A percentile compares a stretch with the other conserved stretches of the same genome.
Evolutionary conservation across 352 stramenopile species (phyloP).

Genomic region (Pythium sp.): DNA sequence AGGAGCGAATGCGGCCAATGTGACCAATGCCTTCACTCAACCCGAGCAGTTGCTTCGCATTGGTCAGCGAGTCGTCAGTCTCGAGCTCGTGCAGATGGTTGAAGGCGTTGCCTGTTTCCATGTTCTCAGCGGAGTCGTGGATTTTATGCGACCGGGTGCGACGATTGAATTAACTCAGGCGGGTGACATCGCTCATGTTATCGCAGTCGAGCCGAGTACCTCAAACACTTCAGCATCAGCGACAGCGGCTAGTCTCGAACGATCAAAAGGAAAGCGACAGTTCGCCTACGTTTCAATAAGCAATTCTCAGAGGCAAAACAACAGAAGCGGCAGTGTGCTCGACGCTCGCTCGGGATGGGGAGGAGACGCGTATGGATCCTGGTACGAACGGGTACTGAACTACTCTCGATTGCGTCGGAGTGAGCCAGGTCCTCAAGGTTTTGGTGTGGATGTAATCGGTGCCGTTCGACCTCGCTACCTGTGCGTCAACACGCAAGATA

Average conservation of each 20-base stretch:
- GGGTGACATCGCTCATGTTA: constrained; percentile 28
- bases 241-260: not conserved
- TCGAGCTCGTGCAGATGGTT: constrained; percentile 16
- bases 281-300: constrained; percentile 5
- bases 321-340: not conserved
- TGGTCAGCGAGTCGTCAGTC: constrained; percentile 20
- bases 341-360: not conserved
- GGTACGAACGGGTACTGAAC: constrained; percentile 2
- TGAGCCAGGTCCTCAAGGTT: not conserved
- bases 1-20: not conserved
- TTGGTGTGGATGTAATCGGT: not conserved
- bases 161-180: constrained; percentile 30
- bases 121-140: constrained; percentile 29
- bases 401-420: not conserved
- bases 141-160: constrained; percentile 36
- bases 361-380: not conserved
- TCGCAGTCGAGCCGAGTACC: constrained; percentile 11
- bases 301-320: not conserved
- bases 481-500: constrained; percentile 14
- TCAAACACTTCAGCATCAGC: not conserved
- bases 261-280: not conserved
- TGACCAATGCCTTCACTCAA: not conserved
- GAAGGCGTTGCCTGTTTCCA: constrained; percentile 35
- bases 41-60: constrained; percentile 19
- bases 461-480: constrained; percentile 4